Percentiles rank a stretch among this genome's conserved stretches.
These are phyloP conservation scores for Acacia crassicarpa DNA, from an alignment of 306 rosid species.

Conservation along the genomic window DNA sequence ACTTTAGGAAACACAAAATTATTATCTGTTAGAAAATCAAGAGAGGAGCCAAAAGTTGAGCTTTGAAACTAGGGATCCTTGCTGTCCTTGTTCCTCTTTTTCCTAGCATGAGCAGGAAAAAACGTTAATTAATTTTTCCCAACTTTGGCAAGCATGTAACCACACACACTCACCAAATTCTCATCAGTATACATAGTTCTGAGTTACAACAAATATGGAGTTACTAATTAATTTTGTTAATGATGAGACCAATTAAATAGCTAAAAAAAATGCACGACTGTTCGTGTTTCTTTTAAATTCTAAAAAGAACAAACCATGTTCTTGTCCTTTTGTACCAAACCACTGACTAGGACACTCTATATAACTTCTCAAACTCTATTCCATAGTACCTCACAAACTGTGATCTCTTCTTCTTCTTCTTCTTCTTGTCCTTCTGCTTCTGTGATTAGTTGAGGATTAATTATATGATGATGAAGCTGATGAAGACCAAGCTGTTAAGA, in stretches of 20 bases:
- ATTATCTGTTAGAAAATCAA: neutral
- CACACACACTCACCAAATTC: neutral
- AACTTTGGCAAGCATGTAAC: neutral
- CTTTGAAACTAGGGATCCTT: constrained; percentile 12
- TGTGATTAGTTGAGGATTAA: neutral
- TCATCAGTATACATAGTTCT: neutral
- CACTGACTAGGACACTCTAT: neutral
- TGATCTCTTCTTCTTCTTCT: constrained; percentile 5
- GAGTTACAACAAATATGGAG: neutral
- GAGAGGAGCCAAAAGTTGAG: constrained; percentile 28
- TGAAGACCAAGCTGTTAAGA: constrained; percentile 30
- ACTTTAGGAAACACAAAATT: neutral
- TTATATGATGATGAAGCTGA: constrained; percentile 19
- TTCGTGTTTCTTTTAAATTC: neutral
- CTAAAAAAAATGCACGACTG: neutral
- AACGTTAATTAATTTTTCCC: neutral
- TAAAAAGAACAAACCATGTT: constrained; percentile 1
- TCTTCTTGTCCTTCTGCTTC: neutral
- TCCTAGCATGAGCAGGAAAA: constrained; percentile 16
- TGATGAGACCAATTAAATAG: neutral
- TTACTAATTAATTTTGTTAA: neutral
- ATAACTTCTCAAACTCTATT: constrained; percentile 21
- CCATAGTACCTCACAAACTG: neutral
- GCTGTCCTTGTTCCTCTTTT: constrained; percentile 34
- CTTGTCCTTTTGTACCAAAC: constrained; percentile 5